Base-by-base conservation (phyloP, 2,329 filamentous ascomycete genomes). In the Sphaerulina musiva region DNA sequence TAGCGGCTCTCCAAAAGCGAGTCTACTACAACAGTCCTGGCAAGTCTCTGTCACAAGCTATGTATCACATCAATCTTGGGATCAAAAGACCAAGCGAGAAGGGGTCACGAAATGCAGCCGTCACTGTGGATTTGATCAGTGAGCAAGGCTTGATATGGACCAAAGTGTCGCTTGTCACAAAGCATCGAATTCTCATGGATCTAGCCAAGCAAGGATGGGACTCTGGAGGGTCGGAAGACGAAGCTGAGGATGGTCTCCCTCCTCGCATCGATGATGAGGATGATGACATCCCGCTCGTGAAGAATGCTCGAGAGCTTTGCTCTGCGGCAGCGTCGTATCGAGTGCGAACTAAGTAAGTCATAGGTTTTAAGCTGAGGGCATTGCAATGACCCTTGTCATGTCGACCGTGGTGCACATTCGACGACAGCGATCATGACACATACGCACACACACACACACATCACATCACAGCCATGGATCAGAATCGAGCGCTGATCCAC, bases 141-240 rank as follows among this genome's bases (percentile, higher is more conserved):
- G 74, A 81, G 53, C 77, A 81, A 65, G 84, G 84, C 9, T 70
- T 76, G 54, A 77, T 82, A 62, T 88, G 84, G 85, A 77, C 84
- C 51, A 86, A 86, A 66, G 79, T 87, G 1, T 85, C 81, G 4
- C 84, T 82, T 4, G 72, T 85, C 23, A 84, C 81, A 0, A 79
- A 85, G 59, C 81, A 77, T 54, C 75, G 83, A 48, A 70, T 88
- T 31, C 69, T 86, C 14, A 84, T 84, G 64, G 84, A 87, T 61
- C 76, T 87, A 59, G 84, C 85, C 3, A 85, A 86, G 66, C 77
- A 83, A 54, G 83, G 84, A 9, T 85, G 82, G 78, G 79, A 81
- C 59, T 73, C 71, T 14, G 78, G 78, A 44, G 69, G 66, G 5
- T 73, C 73, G 23, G 70, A 70, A 0, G 75, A 77, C 9, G 74